Evolutionary conservation across 202 grass and related monocot species (phyloP), one percentile per base, ranked within the genome.

Genomic region (Setaria viridis): DNA sequence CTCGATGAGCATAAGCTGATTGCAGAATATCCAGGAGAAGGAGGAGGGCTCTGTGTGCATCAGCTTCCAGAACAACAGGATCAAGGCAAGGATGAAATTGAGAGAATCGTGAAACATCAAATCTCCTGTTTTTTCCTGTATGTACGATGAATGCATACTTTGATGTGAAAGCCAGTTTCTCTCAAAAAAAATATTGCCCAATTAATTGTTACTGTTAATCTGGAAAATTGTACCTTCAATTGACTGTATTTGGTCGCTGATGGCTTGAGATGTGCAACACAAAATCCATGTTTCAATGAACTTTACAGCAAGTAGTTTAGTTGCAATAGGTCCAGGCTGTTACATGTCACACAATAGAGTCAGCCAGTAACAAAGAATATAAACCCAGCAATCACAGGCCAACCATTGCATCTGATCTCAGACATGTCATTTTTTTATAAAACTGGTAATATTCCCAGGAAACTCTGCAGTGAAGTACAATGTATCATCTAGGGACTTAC

Each of bases 201-300:
- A 75, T 82, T 76, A 86, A 71, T 76, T 80, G 62, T 72, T 76
- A 35, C 21, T 2, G 2, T 42, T 74, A 56, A 80, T 78, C 2
- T 21, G 49, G 39, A 29, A 21, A 56, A 59, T 59, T 67, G 3
- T 91, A 95, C 93, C 93, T 91, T 93, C 93, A 72, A 19, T 77
- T 68, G 62, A 64, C 56, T 64, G 72, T 17, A 37, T 86, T 70
- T 77, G 78, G 54, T 87, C 67, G 78, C 67, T 71, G 76, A 77
- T 88, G 47, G 83, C 72, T 88, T 87, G 87, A 84, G 89, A 85
- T 59, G 92, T 91, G 70, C 93, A 90, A 88, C 87, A 87, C 66
- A 94, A 87, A 79, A 90, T 87, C 84, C 90, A 99, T 70, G 80
- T 85, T 90, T 94, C 94, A 72, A 99, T 55, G 67, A 99, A 99